Evolutionary conservation across 768 basidiomycete species (phyloP).

Genomic region (Pisolithus tinctorius): DNA sequence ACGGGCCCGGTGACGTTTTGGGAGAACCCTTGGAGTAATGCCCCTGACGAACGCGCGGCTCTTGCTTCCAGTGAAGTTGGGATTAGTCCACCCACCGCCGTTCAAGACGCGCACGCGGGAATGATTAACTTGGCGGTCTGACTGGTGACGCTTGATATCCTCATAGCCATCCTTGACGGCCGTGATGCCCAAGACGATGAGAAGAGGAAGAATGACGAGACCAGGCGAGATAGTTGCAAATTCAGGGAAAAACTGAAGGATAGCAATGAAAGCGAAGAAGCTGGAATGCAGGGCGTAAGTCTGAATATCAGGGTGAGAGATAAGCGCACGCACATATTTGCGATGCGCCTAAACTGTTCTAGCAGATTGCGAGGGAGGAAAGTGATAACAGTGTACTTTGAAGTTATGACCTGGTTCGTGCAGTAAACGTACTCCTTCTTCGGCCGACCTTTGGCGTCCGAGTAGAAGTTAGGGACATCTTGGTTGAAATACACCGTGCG

Average conservation of each 20-base stretch:
- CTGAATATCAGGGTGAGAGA: background rate
- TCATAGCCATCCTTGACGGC: conserved; percentile 94
- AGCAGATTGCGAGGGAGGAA: conserved; percentile 90
- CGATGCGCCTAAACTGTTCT: conserved; percentile 85
- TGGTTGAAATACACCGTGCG: conserved; percentile 65
- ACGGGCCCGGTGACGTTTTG: conserved; percentile 13
- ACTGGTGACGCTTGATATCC: conserved; percentile 96
- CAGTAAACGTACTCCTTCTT: conserved; percentile 51
- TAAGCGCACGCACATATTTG: conserved; percentile 64
- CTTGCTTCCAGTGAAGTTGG: conserved; percentile 66
- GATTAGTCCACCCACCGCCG: conserved; percentile 61
- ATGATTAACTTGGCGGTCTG: conserved; percentile 82
- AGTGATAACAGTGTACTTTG: conserved; percentile 74
- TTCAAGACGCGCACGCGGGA: conserved; percentile 53
- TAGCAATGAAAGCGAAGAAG: conserved; percentile 82
- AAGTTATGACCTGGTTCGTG: conserved; percentile 80
- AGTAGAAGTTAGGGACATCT: conserved; percentile 52
- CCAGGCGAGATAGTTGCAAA: conserved; percentile 95
- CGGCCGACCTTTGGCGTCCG: conserved; percentile 53
- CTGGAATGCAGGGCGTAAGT: conserved; percentile 28
- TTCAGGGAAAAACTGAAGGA: conserved; percentile 92
- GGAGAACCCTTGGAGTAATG: conserved; percentile 33
- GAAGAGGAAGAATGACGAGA: conserved; percentile 83
- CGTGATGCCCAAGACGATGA: conserved; percentile 82
- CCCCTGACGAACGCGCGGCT: conserved; percentile 77